Conservation (phyloP, 2,329 filamentous ascomycete genomes). For the Aspergillus flavus region DNA sequence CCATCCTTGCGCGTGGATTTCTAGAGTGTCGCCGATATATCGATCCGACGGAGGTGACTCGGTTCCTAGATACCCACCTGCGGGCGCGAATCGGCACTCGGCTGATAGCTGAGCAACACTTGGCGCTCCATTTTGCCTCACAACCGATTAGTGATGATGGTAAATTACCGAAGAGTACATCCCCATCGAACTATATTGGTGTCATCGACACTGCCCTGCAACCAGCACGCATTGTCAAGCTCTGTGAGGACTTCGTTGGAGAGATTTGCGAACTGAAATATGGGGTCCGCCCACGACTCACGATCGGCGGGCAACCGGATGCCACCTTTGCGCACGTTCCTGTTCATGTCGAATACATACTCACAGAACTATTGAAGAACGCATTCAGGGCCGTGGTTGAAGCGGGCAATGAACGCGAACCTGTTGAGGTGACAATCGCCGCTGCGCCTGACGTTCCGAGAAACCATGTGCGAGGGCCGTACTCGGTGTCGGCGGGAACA, state of each 20-base stretch:
- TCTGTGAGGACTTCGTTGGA: constrained; percentile 85
- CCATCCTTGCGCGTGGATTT: constrained; percentile 87
- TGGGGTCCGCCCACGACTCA: constrained; percentile 77
- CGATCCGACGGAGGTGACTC: constrained; percentile 76
- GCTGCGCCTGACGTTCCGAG: constrained; percentile 59
- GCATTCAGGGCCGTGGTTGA: constrained; percentile 93
- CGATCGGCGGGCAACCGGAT: constrained; percentile 81
- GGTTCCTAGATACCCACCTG: constrained; percentile 90
- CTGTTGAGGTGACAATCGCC: constrained; percentile 90
- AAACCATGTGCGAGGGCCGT: constrained; percentile 44
- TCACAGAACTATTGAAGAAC: constrained; percentile 95
- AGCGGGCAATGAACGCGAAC: constrained; percentile 73
- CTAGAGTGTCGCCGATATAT: constrained; percentile 93
- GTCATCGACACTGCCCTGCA: constrained; percentile 90
- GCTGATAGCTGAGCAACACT: constrained; percentile 93
- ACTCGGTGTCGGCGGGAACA: constrained; percentile 12
- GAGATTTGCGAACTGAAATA: constrained; percentile 98
- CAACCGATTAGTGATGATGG: constrained; percentile 68
- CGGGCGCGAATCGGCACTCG: constrained; percentile 92
- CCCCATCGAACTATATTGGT: constrained; percentile 72
- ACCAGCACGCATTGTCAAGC: constrained; percentile 78
- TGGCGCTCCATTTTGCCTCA: constrained; percentile 78
- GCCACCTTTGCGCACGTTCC: constrained; percentile 93
- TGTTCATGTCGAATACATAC: constrained; percentile 95
- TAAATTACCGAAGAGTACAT: constrained; percentile 22